Base-by-base conservation (phyloP, 306 rosid genomes). In the Malus asiatica region DNA sequence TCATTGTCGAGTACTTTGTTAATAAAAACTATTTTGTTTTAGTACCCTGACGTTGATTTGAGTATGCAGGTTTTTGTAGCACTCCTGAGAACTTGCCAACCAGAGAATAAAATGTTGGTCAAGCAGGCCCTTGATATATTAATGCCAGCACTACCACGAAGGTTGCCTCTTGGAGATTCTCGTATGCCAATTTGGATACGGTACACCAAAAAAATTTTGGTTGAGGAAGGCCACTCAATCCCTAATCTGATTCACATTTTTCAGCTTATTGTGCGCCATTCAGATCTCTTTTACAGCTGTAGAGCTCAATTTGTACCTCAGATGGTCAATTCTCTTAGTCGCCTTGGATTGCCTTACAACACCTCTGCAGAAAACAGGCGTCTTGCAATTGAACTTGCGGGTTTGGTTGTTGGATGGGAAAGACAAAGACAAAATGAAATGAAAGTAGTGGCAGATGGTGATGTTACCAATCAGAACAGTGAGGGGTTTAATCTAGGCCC, bases 231-330 rank as follows among this genome's bases (percentile, higher is more conserved):
- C 65, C 99, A 96, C 86, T 96, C 99, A 29, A 87, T 96, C 77
- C 99, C 99, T 1, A 96, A 96, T 90, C 88, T 96, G 86, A 92
- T 96, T 79, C 99, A 96, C 86, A 96, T 96, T 82, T 96, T 96
- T 80, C 99, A 96, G 86, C 98, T 96, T 67, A 88, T 96, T 73
- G 99, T 92, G 76, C 98, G 99, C 81, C 99, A 96, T 88, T 90
- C 99, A 66, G 98, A 90, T 88, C 97, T 96, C 75, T 96, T 96
- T 86, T 96, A 92, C 80, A 92, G 97, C 80, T 92, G 98, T 83
- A 90, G 99, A 90, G 97, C 99, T 67, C 99, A 96, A 75, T 96
- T 96, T 81, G 99, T 96, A 76, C 99, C 99, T 45, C 99, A 96
- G 85, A 96, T 96, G 99, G 99, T 96, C 79, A 96, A 96, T 87